Evolutionary conservation across 2,329 filamentous ascomycete species (phyloP).

Genomic region (Calycina herbarum): DNA sequence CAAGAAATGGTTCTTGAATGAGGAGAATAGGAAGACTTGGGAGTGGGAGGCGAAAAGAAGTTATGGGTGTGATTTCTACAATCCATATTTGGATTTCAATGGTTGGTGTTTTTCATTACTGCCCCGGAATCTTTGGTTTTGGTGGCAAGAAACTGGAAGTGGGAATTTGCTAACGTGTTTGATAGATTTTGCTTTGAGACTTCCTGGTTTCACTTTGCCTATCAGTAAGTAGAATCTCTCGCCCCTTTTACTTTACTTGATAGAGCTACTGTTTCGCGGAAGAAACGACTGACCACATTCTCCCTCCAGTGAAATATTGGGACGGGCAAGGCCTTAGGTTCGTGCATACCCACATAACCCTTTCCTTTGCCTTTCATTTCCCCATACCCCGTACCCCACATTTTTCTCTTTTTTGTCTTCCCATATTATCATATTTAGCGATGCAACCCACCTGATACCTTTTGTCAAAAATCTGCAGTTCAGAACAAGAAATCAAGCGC

Average conservation of each 20-base stretch:
- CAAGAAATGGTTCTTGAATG: slow-evolving; percentile 61
- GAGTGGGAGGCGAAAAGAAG: slow-evolving; percentile 60
- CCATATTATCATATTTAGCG: slow-evolving; percentile 16
- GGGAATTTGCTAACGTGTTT: neutral
- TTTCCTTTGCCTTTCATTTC: neutral
- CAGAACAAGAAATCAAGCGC: slow-evolving; percentile 44
- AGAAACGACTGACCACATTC: neutral
- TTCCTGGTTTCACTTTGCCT: slow-evolving; percentile 72
- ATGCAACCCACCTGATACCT: slow-evolving; percentile 18
- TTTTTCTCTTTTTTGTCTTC: slow-evolving; percentile 20
- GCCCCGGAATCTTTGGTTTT: neutral
- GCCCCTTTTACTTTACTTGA: neutral
- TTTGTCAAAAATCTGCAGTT: slow-evolving; percentile 29
- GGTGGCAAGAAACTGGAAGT: too few species aligned
- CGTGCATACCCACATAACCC: slow-evolving; percentile 36
- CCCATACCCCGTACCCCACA: neutral
- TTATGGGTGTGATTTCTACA: slow-evolving; percentile 77
- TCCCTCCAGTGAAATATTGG: slow-evolving; percentile 59
- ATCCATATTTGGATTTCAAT: slow-evolving; percentile 88
- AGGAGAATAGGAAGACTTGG: slow-evolving; percentile 55
- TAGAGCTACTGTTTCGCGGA: neutral
- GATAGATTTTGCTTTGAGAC: slow-evolving; percentile 63
- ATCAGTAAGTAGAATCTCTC: slow-evolving; percentile 45
- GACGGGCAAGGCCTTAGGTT: slow-evolving; percentile 76
- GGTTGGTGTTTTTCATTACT: slow-evolving; percentile 41